Conservation (phyloP, 2,329 filamentous ascomycete species). For the Colletotrichum sp. region DNA sequence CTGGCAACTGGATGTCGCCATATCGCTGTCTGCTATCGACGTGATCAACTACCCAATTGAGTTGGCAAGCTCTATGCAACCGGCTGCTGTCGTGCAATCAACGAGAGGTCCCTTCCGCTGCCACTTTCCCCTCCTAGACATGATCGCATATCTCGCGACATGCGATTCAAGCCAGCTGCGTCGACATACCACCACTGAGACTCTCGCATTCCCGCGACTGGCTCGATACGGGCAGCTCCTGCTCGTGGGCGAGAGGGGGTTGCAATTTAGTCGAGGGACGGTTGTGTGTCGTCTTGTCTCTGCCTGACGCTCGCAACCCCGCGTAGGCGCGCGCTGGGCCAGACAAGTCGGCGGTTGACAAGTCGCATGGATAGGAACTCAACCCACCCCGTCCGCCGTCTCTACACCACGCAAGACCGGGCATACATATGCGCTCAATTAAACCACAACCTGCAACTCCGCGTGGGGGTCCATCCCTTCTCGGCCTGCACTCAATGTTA, state of each 20-base stretch:
- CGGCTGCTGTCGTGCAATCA: neutral
- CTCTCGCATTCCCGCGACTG: neutral
- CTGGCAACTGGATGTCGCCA: neutral
- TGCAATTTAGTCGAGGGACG: neutral
- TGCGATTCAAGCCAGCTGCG: neutral
- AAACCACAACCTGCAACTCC: neutral
- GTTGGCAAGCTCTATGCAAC: neutral
- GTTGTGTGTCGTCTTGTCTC: slow-evolving; percentile 1
- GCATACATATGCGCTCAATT: neutral
- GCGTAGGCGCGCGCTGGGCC: neutral
- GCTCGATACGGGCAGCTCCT: neutral
- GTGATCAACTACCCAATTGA: neutral
- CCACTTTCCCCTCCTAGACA: neutral
- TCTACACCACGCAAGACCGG: neutral
- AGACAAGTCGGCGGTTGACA: neutral
- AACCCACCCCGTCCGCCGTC: neutral
- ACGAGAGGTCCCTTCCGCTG: neutral
- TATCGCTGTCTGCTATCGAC: neutral
- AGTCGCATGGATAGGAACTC: neutral
- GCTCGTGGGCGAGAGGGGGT: neutral
- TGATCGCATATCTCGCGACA: neutral
- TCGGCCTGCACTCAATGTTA: neutral
- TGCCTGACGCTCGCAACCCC: neutral
- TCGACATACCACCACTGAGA: neutral
- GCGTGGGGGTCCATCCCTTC: slow-evolving; percentile 1